Evolutionary conservation across 441 rosid species (phyloP).

Genomic region (Arabidopsis hybrid): DNA sequence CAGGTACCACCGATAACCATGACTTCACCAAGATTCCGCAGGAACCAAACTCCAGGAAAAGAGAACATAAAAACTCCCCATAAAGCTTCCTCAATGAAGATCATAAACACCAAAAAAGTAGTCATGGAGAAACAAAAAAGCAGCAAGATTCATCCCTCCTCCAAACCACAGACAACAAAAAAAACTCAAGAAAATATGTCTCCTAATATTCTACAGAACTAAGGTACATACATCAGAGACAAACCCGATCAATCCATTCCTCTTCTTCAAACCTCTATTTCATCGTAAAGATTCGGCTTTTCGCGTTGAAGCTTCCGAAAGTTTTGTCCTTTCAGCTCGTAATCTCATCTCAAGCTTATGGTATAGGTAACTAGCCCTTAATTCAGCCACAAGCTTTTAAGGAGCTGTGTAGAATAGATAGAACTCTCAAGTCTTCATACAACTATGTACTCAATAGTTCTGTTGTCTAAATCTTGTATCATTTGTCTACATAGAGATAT

Average conservation of each 20-base stretch:
- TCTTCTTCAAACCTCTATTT: constrained; percentile 20
- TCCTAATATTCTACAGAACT: constrained; percentile 29
- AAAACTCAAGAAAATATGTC: constrained; percentile 37
- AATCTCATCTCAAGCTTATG: constrained; percentile 27
- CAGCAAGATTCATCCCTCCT: constrained; percentile 37
- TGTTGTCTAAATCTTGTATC: constrained; percentile 24
- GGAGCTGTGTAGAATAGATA: constrained; percentile 28
- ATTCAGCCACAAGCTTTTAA: constrained; percentile 2
- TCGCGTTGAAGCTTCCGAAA: constrained; percentile 33
- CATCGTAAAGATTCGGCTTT: constrained; percentile 30
- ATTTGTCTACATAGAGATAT: constrained; percentile 16
- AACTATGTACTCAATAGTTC: constrained; percentile 38
- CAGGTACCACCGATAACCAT: constrained; percentile 28
- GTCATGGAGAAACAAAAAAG: constrained; percentile 34
- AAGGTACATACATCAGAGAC: constrained; percentile 19
- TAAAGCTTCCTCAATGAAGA: constrained; percentile 29
- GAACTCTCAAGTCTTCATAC: constrained; percentile 24
- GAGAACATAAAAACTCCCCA: constrained; percentile 16
- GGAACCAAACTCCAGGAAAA: constrained; percentile 29
- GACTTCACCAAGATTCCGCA: constrained; percentile 39
- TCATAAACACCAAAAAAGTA: neutral
- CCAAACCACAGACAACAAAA: constrained; percentile 12
- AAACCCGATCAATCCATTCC: neutral
- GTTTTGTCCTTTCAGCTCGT: constrained; percentile 22
- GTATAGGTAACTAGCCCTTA: constrained; percentile 22